These are phyloP conservation scores for Fusarium newnesense DNA, from an alignment of 2,329 filamentous ascomycete genomes.

Conservation along the genomic window DNA sequence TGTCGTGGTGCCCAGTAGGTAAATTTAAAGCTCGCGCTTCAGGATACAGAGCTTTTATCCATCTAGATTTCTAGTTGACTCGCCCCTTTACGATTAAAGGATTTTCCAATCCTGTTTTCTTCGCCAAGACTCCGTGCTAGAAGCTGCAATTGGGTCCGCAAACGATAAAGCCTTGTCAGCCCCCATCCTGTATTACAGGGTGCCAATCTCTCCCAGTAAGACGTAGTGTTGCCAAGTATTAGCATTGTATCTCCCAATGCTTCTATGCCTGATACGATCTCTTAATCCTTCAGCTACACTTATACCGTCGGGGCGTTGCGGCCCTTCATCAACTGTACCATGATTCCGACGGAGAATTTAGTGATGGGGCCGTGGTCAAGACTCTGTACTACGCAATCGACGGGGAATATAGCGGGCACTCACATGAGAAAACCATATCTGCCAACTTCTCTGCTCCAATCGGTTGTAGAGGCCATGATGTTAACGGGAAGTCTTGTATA, in stretches of 20 bases:
- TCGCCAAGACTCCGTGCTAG: not conserved
- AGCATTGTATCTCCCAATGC: not conserved
- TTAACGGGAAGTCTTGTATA: not conserved
- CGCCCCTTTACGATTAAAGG: rapidly evolving
- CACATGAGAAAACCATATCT: not conserved
- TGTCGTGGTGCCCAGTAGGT: not conserved
- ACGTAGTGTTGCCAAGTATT: rapidly evolving
- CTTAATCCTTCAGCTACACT: not conserved
- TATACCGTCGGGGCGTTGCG: not conserved
- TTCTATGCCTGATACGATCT: rapidly evolving
- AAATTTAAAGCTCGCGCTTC: rapidly evolving
- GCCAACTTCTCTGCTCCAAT: not conserved
- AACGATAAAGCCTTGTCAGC: no score
- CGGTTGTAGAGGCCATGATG: not conserved
- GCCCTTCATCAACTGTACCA: not conserved
- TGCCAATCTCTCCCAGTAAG: not conserved
- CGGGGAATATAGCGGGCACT: rapidly evolving
- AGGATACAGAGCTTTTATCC: rapidly evolving
- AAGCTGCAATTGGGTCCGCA: not conserved
- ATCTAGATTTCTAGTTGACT: rapidly evolving
- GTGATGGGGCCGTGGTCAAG: not conserved
- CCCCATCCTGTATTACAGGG: no score
- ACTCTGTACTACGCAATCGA: not conserved
- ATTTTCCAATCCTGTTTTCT: not conserved
- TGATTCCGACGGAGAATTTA: not conserved